Evolutionary conservation across 1,284 basidiomycete genomes (phyloP), one percentile per base, ranked within the genome.

Genomic region (Ceratobasidium sp.): DNA sequence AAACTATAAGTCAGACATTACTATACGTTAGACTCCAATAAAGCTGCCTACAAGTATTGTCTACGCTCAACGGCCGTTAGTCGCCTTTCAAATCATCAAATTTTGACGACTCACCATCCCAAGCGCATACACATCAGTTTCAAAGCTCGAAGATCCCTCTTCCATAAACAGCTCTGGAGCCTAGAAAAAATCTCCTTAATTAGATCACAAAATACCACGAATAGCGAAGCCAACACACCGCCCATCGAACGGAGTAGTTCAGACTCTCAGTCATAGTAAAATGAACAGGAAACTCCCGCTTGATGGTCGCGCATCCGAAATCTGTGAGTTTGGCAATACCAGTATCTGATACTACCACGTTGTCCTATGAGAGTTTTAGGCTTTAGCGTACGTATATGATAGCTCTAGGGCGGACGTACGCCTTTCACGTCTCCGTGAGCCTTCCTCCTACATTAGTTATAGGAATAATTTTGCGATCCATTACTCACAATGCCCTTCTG

Each of bases 361-460:
- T 70, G 43, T 70, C 66, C 66, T 70, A 21, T 32, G 16, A n/a
- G 5, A 47, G 21, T 4, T 5, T 49, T 49, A 14, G 23, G 11
- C 35, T 38, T 38, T 4, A 38, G 35, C 35, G 35, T 38, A 38
- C 35, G 35, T 26, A 18, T 49, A 7, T 6, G 16, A 49, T 18
- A 18, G 47, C 16, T 18, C 18, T 16, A 11, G 44, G 21, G 13
- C 4, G 26, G 35, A 44, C 55, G 11, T 58, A 70, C 66, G 11
- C 66, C 66, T 35, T 70, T 70, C 26, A 70, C 54, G 47, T 70
- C 66, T n/a, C 66, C 66, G 21, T 70, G 66, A 1, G 66, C 66
- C 66, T 70, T 16, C 30, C 21, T 18, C 16, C 30, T 6, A 14
- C 5, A 38, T 59, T 14, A 43, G 21, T 26, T 21, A 26, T 6